A percentile compares a stretch with the other conserved stretches of the same genome.
Conservation (phyloP, 768 basidiomycete genomes). For the Filobasidium floriforme region DNA sequence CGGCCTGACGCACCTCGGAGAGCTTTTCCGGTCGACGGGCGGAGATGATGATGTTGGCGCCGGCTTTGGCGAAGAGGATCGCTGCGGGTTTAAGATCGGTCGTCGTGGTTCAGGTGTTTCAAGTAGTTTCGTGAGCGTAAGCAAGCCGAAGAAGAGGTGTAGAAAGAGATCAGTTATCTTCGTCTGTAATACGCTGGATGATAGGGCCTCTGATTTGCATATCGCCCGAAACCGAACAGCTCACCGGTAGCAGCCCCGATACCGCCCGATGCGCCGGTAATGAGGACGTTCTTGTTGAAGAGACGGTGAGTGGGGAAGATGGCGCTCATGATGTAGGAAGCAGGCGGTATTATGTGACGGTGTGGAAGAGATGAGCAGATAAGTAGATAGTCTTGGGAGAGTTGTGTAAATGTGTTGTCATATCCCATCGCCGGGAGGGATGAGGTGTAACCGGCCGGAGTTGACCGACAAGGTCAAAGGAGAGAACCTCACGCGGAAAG, state of each 20-base stretch:
- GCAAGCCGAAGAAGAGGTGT: background rate
- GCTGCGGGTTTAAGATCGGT: constrained; percentile 45
- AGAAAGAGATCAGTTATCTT: background rate
- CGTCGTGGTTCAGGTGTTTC: background rate
- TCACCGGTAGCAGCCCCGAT: constrained; percentile 24
- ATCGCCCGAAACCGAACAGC: background rate
- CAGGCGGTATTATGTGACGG: background rate
- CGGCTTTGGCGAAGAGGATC: constrained; percentile 83
- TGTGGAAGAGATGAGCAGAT: too few species aligned
- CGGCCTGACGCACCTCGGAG: constrained; percentile 61
- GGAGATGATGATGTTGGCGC: constrained; percentile 76
- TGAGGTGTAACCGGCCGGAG: background rate
- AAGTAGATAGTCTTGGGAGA: background rate
- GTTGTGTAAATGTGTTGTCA: background rate
- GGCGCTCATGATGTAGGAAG: constrained; percentile 12
- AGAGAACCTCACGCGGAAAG: background rate
- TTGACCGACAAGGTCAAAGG: background rate
- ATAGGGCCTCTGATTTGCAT: background rate
- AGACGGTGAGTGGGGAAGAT: constrained; percentile 30
- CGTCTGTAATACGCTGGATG: too few species aligned
- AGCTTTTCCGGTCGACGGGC: constrained; percentile 71
- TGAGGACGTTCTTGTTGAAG: constrained; percentile 53
- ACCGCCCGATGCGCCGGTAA: constrained; percentile 25
- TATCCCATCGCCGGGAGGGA: background rate
- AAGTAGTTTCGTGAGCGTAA: background rate